phyloP scores from a whole-genome alignment of 2,329 filamentous ascomycete genomes.

The Colletotrichum destructivum region DNA sequence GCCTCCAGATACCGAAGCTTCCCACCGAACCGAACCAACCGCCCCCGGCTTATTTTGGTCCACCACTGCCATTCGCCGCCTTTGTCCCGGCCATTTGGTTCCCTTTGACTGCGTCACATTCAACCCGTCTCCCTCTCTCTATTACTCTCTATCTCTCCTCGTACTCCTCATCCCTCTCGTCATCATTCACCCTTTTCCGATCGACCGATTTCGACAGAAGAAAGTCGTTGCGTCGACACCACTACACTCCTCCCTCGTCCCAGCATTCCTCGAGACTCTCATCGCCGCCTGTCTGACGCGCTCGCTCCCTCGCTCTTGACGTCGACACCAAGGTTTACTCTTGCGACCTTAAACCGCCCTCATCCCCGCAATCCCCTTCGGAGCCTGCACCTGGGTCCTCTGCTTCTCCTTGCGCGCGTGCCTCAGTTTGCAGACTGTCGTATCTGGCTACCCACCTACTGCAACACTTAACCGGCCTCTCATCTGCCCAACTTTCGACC shows the following conservation, averaged over 20 bases:
- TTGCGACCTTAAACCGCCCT: constrained; percentile 18
- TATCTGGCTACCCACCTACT: background rate
- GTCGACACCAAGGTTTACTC: constrained; percentile 5
- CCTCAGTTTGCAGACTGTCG: constrained; percentile 11
- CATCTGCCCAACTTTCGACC: constrained; percentile 28
- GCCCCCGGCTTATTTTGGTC: constrained; percentile 36
- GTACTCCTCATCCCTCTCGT: constrained; percentile 23
- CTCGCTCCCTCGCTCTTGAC: constrained; percentile 16
- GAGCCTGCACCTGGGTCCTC: constrained; percentile 13
- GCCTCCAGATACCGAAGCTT: constrained; percentile 31
- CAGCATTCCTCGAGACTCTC: constrained; percentile 27
- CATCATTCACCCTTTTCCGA: constrained; percentile 3
- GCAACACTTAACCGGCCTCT: constrained; percentile 7
- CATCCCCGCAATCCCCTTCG: constrained; percentile 29
- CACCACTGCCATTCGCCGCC: constrained; percentile 33
- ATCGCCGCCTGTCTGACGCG: constrained; percentile 21
- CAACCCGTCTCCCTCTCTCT: constrained; percentile 2
- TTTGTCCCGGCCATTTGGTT: constrained; percentile 41
- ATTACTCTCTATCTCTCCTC: background rate
- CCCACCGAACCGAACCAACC: constrained; percentile 6
- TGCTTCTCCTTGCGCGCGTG: constrained; percentile 15
- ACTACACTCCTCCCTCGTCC: constrained; percentile 29
- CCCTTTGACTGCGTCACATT: constrained; percentile 35
- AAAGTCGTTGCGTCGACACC: constrained; percentile 15
- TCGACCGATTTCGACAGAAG: constrained; percentile 15